phyloP scores from a whole-genome alignment of 495 filamentous ascomycete species.

The Lichenothelia convexa region DNA sequence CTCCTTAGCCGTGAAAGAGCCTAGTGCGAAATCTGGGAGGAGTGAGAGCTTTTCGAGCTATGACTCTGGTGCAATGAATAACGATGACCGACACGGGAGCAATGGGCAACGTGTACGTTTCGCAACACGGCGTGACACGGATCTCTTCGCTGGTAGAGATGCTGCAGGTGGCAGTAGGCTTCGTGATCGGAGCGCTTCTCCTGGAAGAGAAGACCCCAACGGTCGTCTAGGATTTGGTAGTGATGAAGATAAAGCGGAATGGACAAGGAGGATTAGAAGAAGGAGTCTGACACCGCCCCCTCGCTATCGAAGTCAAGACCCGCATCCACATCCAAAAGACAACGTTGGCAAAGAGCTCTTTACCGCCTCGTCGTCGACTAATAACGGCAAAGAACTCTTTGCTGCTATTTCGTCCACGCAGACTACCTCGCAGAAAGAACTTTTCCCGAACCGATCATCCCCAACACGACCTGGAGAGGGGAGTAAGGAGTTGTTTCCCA shows the following conservation, averaged over 20 bases:
- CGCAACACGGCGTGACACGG: constrained; percentile 10
- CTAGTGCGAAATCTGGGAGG: not conserved
- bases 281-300: constrained; percentile 1
- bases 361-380: constrained; percentile 5
- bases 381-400: no score
- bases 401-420: no score
- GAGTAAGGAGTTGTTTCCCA: constrained; percentile 51
- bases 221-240: constrained; percentile 31
- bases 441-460: constrained; percentile 6
- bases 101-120: constrained; percentile 21
- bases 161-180: constrained; percentile 22
- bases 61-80: constrained; percentile 8
- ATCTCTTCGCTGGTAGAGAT: constrained; percentile 23
- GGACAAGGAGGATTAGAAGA: not conserved
- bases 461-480: constrained; percentile 3
- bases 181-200: constrained; percentile 56
- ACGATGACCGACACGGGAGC: no score
- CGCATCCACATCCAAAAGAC: not conserved
- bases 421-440: constrained; percentile 1
- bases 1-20: no score
- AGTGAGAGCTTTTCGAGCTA: not conserved
- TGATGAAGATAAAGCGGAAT: constrained; percentile 8
- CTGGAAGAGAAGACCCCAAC: constrained; percentile 44
- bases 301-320: constrained; percentile 3
- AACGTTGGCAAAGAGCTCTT: constrained; percentile 16